phyloP scores from a whole-genome alignment of 768 basidiomycete species.

The Mrakia frigida region DNA sequence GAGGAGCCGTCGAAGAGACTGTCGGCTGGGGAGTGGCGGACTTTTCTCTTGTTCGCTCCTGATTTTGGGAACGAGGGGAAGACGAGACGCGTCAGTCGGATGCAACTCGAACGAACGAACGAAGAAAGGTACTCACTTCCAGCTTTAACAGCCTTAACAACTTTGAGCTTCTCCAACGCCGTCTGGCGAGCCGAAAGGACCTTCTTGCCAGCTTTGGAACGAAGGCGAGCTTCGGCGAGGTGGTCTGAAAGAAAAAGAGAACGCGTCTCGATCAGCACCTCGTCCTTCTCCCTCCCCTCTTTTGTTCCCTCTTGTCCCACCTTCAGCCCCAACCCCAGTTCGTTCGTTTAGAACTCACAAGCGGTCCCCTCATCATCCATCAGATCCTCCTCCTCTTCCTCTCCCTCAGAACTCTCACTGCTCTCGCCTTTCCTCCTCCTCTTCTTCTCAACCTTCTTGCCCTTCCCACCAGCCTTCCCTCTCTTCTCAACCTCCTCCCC shows the following conservation, averaged over 20 bases:
- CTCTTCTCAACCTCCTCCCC: too few relatives aligned
- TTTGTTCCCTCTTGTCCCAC: too few relatives aligned
- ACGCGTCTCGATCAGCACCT: too few relatives aligned
- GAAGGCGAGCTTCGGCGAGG: not conserved
- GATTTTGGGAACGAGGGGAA: not conserved
- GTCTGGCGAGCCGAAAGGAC: not conserved
- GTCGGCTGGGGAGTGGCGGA: too few relatives aligned
- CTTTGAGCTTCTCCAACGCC: not conserved
- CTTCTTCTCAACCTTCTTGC: not conserved
- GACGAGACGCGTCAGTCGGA: not conserved
- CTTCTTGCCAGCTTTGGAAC: not conserved
- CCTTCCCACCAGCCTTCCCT: too few relatives aligned
- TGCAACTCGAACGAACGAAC: not conserved
- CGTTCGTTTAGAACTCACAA: not conserved
- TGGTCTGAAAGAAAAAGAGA: not conserved
- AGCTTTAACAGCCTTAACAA: too few relatives aligned
- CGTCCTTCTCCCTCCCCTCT: too few relatives aligned
- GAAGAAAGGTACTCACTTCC: not conserved
- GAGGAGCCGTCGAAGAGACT: too few relatives aligned
- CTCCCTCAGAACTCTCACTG: not conserved
- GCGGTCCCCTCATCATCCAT: not conserved
- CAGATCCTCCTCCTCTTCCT: not conserved
- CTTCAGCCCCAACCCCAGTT: too few relatives aligned
- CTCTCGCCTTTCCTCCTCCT: not conserved
- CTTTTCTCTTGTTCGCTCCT: not conserved